Conservation (phyloP, 768 basidiomycete species). For the Pleurotus cornucopiae region DNA sequence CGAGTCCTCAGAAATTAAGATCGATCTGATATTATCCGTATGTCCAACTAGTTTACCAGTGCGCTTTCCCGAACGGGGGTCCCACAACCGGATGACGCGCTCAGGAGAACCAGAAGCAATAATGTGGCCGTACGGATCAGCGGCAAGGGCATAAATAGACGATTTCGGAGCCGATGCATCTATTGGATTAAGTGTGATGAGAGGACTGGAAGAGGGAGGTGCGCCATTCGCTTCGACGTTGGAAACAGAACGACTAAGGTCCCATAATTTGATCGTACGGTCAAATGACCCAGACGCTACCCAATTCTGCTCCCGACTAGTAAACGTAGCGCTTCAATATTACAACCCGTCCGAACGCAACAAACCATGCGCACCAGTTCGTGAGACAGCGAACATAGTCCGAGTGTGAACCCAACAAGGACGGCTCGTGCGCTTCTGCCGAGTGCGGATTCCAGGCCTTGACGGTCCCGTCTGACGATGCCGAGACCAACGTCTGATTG, state of each 20-base stretch:
- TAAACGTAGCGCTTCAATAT: background rate
- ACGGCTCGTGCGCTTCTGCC: conserved; percentile 51
- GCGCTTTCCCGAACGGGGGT: conserved; percentile 80
- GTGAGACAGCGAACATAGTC: conserved; percentile 86
- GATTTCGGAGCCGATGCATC: conserved; percentile 65
- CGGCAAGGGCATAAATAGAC: conserved; percentile 74
- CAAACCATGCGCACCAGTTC: conserved; percentile 48
- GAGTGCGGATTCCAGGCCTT: conserved; percentile 92
- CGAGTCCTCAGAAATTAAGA: conserved; percentile 86
- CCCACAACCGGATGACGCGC: conserved; percentile 88
- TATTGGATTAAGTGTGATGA: conserved; percentile 64
- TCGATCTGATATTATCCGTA: conserved; percentile 93
- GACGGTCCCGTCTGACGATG: conserved; percentile 93
- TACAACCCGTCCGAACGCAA: background rate
- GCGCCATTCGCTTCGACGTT: conserved; percentile 8
- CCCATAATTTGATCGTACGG: conserved; percentile 93
- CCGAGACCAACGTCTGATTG: conserved; percentile 91
- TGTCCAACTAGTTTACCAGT: conserved; percentile 85
- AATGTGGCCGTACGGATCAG: conserved; percentile 73
- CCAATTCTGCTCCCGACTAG: conserved; percentile 78
- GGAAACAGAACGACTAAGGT: conserved; percentile 44
- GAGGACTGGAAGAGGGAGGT: conserved; percentile 33
- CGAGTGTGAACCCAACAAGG: conserved; percentile 66
- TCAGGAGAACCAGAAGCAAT: conserved; percentile 92
- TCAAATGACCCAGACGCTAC: conserved; percentile 94